Percentiles rank a stretch among this genome's conserved stretches.
Conservation (phyloP, 306 rosid species). For the Luffa aegyptiaca region DNA sequence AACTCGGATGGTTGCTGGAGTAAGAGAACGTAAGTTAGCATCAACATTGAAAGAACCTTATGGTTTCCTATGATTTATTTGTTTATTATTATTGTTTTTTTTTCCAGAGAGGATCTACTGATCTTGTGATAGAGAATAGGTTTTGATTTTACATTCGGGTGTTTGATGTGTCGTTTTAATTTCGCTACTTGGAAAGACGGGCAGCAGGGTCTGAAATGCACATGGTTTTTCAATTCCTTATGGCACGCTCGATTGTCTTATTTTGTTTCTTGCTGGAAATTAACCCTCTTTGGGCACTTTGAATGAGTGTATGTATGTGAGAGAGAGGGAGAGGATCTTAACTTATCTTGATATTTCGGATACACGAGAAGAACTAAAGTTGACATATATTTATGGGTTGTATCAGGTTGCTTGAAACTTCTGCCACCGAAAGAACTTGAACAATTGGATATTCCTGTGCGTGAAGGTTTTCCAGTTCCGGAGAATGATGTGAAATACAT, state of each 20-base stretch:
- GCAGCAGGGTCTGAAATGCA: neutral
- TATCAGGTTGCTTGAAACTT: slow-evolving; percentile 74
- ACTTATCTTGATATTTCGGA: neutral
- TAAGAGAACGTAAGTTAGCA: slow-evolving; percentile 62
- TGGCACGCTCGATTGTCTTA: neutral
- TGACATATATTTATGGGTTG: slow-evolving; percentile 15
- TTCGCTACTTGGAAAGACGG: neutral
- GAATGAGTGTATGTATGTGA: neutral
- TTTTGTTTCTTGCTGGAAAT: neutral
- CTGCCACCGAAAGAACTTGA: slow-evolving; percentile 75
- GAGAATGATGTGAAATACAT: slow-evolving; percentile 37
- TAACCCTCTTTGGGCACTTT: neutral
- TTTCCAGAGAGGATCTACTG: neutral
- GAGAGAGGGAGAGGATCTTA: neutral
- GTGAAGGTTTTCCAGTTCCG: slow-evolving; percentile 28
- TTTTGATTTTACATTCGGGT: neutral
- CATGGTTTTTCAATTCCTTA: neutral
- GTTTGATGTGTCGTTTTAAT: neutral
- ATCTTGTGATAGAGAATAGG: neutral
- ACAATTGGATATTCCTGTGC: slow-evolving; percentile 50
- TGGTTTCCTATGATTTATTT: neutral
- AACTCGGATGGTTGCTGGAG: slow-evolving; percentile 57
- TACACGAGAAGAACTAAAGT: neutral
- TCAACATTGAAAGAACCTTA: neutral
- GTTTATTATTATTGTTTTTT: neutral